Conservation (phyloP, 805 yeast species). For the Metschnikowia bowlesiae region DNA sequence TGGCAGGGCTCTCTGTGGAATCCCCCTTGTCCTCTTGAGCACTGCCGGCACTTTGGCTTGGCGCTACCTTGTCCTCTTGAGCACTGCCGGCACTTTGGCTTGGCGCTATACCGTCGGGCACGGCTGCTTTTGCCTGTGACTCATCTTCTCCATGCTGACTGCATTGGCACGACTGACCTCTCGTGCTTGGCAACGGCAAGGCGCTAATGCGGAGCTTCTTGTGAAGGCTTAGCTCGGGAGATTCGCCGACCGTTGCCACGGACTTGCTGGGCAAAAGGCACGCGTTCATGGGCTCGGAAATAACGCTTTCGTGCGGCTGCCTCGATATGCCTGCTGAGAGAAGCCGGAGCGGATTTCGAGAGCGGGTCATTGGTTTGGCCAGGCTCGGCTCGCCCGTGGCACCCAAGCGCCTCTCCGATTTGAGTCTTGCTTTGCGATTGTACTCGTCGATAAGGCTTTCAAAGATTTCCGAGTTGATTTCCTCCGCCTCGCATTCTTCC, state of each 20-base stretch:
- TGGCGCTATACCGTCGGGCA: not conserved
- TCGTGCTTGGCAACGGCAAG: slow-evolving; percentile 4
- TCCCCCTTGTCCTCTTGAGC: no score
- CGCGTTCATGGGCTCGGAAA: not conserved
- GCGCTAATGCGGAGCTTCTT: slow-evolving; percentile 42
- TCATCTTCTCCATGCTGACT: not conserved
- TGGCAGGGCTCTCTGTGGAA: not conserved
- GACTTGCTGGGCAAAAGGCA: slow-evolving; percentile 24
- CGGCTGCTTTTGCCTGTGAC: not conserved
- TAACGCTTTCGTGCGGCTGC: not conserved
- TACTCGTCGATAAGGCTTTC: not conserved
- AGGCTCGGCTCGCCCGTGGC: not conserved
- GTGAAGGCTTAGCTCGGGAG: slow-evolving; percentile 34
- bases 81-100: not conserved
- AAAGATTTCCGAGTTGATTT: not conserved
- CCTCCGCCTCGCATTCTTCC: not conserved
- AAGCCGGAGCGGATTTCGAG: slow-evolving; percentile 22
- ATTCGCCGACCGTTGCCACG: slow-evolving; percentile 34
- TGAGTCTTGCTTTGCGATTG: slow-evolving; percentile 2
- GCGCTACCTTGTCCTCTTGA: not conserved
- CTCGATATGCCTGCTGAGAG: slow-evolving; percentile 20
- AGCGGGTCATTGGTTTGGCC: not conserved
- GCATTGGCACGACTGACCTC: not conserved
- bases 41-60: not conserved
- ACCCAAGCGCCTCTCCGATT: not conserved